Conservation (phyloP, 2,329 filamentous ascomycete species). For the Acrodontium crateriforme region DNA sequence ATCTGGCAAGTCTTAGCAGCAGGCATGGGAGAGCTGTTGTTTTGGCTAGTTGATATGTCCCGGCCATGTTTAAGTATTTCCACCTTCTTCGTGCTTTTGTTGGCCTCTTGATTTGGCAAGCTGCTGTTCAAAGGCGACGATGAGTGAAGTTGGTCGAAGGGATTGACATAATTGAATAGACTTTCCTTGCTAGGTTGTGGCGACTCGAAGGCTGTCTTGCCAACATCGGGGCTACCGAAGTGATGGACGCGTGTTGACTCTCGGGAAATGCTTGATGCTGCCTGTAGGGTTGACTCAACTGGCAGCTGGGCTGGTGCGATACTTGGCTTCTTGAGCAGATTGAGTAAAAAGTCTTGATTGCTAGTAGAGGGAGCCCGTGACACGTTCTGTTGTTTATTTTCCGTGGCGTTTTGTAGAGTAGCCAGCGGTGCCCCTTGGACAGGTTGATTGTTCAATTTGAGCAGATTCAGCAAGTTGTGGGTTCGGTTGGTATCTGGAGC, state of each 20-base stretch:
- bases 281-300: slow-evolving; percentile 29
- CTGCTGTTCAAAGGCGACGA: slow-evolving; percentile 49
- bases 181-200: slow-evolving; percentile 24
- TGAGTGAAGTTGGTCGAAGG: slow-evolving; percentile 55
- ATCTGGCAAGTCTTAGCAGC: slow-evolving; percentile 26
- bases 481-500: slow-evolving; percentile 22
- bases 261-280: slow-evolving; percentile 7
- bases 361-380: slow-evolving; percentile 32
- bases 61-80: slow-evolving; percentile 33
- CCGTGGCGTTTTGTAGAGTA: slow-evolving; percentile 21
- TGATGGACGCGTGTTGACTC: slow-evolving; percentile 17
- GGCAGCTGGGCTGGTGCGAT: slow-evolving; percentile 24
- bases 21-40: slow-evolving; percentile 15
- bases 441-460: slow-evolving; percentile 45
- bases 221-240: slow-evolving; percentile 17
- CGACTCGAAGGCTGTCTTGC: slow-evolving; percentile 25
- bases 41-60: slow-evolving; percentile 23
- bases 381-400: slow-evolving; percentile 13
- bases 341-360: slow-evolving; percentile 74
- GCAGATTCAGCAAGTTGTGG: slow-evolving; percentile 45
- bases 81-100: slow-evolving; percentile 22
- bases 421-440: slow-evolving; percentile 21
- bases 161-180: slow-evolving; percentile 58
- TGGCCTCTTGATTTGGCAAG: slow-evolving; percentile 29
- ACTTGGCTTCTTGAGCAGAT: slow-evolving; percentile 59